Percentiles rank a stretch among this genome's conserved stretches.
Evolutionary conservation across 2,329 filamentous ascomycete species (phyloP).

Genomic region (Plectosphaerella sp.): DNA sequence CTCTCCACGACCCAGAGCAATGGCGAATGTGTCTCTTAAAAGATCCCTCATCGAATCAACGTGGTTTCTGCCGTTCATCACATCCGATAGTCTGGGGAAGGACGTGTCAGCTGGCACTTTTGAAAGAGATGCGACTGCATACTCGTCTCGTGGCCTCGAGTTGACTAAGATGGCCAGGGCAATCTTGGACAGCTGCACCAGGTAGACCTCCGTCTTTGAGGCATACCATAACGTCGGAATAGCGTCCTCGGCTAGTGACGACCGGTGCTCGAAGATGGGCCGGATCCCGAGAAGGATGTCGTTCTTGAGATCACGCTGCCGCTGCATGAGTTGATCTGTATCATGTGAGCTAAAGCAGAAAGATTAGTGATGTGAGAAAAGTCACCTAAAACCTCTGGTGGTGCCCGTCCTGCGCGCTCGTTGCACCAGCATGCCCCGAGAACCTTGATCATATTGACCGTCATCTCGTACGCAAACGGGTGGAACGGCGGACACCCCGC

Average conservation of each 20-base stretch:
- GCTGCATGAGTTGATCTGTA: neutral
- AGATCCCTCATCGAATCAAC: neutral
- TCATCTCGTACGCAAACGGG: neutral
- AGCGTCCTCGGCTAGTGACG: neutral
- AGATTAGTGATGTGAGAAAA: too few species aligned
- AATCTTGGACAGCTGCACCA: neutral
- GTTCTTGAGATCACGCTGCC: neutral
- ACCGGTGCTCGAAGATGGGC: neutral
- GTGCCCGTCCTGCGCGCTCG: too few species aligned
- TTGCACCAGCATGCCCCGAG: neutral
- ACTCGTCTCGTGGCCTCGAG: neutral
- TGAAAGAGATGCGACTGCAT: neutral
- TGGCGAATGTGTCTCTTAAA: neutral
- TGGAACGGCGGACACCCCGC: neutral
- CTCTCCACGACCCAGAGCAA: neutral
- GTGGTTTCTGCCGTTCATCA: neutral
- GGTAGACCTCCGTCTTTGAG: neutral
- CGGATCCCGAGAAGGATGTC: neutral
- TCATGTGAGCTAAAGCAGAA: too few species aligned
- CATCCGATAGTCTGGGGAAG: neutral
- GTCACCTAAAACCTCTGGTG: too few species aligned
- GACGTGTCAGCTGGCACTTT: neutral
- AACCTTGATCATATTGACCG: neutral
- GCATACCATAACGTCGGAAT: neutral
- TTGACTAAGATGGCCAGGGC: neutral